These are phyloP conservation scores for Ananas comosus DNA, from an alignment of 176 grass and related monocot species.

Conservation along the genomic window DNA sequence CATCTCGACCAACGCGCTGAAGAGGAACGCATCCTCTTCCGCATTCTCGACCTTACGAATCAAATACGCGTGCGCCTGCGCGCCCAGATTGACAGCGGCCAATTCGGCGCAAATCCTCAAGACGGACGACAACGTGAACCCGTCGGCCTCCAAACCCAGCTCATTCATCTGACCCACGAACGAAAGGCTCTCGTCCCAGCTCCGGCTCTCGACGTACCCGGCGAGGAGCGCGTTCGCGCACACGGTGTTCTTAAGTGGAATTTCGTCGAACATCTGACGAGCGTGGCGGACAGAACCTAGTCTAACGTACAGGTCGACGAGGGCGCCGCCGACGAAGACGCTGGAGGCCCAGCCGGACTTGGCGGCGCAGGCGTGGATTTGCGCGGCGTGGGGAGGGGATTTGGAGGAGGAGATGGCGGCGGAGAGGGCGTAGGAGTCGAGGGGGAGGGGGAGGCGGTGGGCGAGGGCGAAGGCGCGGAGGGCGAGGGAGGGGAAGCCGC, in stretches of 20 bases:
- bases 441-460: conserved; percentile 19
- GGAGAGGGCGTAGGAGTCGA: conserved; percentile 60
- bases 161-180: conserved; percentile 29
- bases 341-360: conserved; percentile 46
- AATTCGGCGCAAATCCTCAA: conserved; percentile 35
- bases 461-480: conserved; percentile 39
- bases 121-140: conserved; percentile 40
- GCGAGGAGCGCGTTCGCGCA: conserved; percentile 43
- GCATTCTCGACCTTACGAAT: conserved; percentile 19
- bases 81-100: conserved; percentile 8
- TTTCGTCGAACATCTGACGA: conserved; percentile 53
- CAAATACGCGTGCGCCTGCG: conserved; percentile 32
- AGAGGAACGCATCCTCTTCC: conserved; percentile 31
- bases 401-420: conserved; percentile 27
- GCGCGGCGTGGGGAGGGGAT: neutral
- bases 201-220: conserved; percentile 23
- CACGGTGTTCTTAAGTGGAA: conserved; percentile 31
- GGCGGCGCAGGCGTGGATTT: conserved; percentile 26
- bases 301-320: conserved; percentile 38
- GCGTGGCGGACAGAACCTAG: conserved; percentile 22
- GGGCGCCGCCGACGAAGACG: conserved; percentile 50
- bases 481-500: conserved; percentile 23
- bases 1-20: conserved; percentile 42
- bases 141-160: conserved; percentile 14
- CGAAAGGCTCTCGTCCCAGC: conserved; percentile 19